phyloP scores from a whole-genome alignment of 176 grass and related monocot species.

The Carex kokanica region DNA sequence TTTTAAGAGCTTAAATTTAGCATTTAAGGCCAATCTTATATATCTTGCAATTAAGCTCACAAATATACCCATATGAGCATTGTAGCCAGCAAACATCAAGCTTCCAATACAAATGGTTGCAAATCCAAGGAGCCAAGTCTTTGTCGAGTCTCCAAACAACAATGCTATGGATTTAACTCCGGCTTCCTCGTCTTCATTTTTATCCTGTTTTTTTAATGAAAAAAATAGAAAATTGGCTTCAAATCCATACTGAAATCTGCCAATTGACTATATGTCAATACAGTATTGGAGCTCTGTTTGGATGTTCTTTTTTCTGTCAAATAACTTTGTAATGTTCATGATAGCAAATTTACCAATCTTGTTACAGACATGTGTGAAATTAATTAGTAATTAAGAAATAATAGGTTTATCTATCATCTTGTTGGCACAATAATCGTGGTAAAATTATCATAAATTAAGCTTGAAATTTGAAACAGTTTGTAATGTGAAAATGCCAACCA shows the following conservation, averaged over 20 bases:
- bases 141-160: constrained; percentile 15
- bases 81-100: constrained; percentile 32
- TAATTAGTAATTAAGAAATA: background rate
- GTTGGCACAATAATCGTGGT: too few relatives aligned
- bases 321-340: too few relatives aligned
- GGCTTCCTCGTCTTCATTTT: constrained; percentile 34
- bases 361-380: background rate
- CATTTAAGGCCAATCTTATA: too few relatives aligned
- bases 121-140: constrained; percentile 38
- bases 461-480: too few relatives aligned
- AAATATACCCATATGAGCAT: constrained; percentile 38
- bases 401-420: background rate
- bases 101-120: constrained; percentile 23
- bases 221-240: background rate
- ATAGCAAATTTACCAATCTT: too few relatives aligned
- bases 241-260: background rate
- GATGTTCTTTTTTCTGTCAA: too few relatives aligned
- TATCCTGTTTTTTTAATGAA: constrained; percentile 24
- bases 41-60: too few relatives aligned
- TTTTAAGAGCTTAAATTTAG: too few relatives aligned
- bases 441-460: background rate
- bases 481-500: too few relatives aligned
- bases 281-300: too few relatives aligned
- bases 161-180: constrained; percentile 36
- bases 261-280: too few relatives aligned